Base-by-base conservation (phyloP, 768 basidiomycete species). In the Lentinula aciculospora region DNA sequence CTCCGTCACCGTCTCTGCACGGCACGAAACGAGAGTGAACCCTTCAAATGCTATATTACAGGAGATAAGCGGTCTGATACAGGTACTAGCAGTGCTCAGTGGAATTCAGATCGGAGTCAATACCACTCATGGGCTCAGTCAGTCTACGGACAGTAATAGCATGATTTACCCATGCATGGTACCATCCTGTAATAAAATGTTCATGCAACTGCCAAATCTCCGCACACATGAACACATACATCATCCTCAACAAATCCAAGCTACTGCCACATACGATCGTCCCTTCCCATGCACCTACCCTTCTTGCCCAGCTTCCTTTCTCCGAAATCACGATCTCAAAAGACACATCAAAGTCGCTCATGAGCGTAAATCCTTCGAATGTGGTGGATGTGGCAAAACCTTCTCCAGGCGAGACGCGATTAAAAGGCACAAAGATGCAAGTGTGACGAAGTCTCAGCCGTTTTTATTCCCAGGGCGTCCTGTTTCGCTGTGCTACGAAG, bases 81-180 rank as follows among this genome's bases (percentile, higher is more conserved):
- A 92, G 64, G 87, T 91, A 61, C 79, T 92, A 44, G 89, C 89
- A 19, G 86, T 92, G 32, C 79, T 92, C 58, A 88, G 85, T 60
- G 88, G 86, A 1, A 85, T 89, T 42, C 87, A 84, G 63, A 91
- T 92, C 53, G 74, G 79, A 6, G 74, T 79, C 12, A 67, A 69
- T 58, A 71, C 69, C 23, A 64, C 73, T 31, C 62, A 66, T 42
- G 71, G 68, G 55, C 48, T 65, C 5, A 70, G 65, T 60, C 65
- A 70, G 23, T 66, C 71, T 55, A 71, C 72, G 28, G 84, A 85
- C 63, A 86, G 86, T 47, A 83, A 82, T 34, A 86, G 88, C 12
- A 87, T 88, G 7, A 87, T 91, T n/a, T 85, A 89, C 63, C 89
- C 90, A 4, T 92, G 90, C 67, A 76, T 83, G n/a, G 73, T 82